Evolutionary conservation across 768 basidiomycete genomes (phyloP).

Genomic region (Lentinula sp.): DNA sequence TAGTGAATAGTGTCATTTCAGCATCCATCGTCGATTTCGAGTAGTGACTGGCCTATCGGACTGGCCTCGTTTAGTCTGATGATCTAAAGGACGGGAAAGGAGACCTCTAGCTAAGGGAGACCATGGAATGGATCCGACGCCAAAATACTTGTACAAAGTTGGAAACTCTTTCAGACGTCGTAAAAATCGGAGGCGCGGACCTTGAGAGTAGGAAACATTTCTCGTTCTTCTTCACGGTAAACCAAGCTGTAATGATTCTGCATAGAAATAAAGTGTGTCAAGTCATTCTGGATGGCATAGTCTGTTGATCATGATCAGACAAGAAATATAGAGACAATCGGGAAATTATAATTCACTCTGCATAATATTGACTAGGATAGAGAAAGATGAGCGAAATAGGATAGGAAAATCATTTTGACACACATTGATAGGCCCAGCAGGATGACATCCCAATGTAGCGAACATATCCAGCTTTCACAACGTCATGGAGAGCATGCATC

Average conservation of each 20-base stretch:
- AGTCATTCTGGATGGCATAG: constrained; percentile 52
- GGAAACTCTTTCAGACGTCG: neutral
- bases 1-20: neutral
- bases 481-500: constrained; percentile 47
- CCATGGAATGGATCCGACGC: constrained; percentile 55
- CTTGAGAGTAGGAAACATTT: constrained; percentile 57
- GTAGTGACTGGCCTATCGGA: constrained; percentile 22
- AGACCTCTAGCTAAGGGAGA: constrained; percentile 50
- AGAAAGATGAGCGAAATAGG: neutral
- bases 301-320: constrained; percentile 23
- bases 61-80: constrained; percentile 31
- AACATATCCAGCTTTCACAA: constrained; percentile 42
- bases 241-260: constrained; percentile 60
- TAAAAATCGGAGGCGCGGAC: constrained; percentile 16
- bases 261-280: constrained; percentile 63
- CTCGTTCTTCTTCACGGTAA: constrained; percentile 62
- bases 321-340: neutral
- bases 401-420: constrained; percentile 8
- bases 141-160: constrained; percentile 30
- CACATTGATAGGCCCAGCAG: constrained; percentile 27
- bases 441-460: constrained; percentile 34
- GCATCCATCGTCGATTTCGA: neutral
- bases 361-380: constrained; percentile 42
- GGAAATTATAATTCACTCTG: constrained; percentile 33
- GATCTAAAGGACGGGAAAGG: constrained; percentile 32